A percentile compares a stretch with the other conserved stretches of the same genome.
Evolutionary conservation across 2,329 filamentous ascomycete species (phyloP).

Genomic region (Hymenoscyphus fructigenus): DNA sequence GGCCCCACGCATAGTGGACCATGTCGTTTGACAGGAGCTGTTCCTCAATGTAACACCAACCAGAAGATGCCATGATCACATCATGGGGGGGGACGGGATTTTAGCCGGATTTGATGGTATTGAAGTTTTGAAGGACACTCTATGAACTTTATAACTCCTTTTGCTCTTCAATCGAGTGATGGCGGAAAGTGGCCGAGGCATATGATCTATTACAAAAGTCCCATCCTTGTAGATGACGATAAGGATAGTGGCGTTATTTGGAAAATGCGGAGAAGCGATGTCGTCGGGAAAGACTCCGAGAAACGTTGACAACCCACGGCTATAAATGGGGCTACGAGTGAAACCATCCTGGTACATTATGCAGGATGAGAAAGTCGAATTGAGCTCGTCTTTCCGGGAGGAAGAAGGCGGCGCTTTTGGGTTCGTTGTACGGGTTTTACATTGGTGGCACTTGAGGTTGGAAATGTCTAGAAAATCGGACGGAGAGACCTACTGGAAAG

Average conservation of each 20-base stretch:
- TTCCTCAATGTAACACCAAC: neutral
- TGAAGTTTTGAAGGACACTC: no score
- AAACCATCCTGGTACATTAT: constrained; percentile 12
- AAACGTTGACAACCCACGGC: neutral
- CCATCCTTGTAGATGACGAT: constrained; percentile 3
- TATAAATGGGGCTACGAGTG: neutral
- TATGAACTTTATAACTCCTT: no score
- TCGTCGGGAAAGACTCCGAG: neutral
- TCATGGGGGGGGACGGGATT: no score
- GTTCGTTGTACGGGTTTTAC: neutral
- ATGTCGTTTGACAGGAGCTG: neutral
- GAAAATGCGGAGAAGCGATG: constrained; percentile 6
- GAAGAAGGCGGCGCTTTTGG: neutral
- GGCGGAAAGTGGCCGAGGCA: neutral
- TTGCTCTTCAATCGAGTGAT: neutral
- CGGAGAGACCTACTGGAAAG: neutral
- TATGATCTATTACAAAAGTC: neutral
- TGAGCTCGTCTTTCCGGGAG: neutral
- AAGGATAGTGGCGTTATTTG: constrained; percentile 8
- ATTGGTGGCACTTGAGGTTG: neutral
- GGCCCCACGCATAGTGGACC: neutral
- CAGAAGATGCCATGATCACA: neutral
- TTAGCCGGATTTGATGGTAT: no score
- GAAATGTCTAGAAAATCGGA: neutral
- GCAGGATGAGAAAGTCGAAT: constrained; percentile 3